Percentiles rank a stretch among this genome's conserved stretches.
phyloP scores from a whole-genome alignment of 1,284 basidiomycete species.

The Pseudozyma hubeiensis region DNA sequence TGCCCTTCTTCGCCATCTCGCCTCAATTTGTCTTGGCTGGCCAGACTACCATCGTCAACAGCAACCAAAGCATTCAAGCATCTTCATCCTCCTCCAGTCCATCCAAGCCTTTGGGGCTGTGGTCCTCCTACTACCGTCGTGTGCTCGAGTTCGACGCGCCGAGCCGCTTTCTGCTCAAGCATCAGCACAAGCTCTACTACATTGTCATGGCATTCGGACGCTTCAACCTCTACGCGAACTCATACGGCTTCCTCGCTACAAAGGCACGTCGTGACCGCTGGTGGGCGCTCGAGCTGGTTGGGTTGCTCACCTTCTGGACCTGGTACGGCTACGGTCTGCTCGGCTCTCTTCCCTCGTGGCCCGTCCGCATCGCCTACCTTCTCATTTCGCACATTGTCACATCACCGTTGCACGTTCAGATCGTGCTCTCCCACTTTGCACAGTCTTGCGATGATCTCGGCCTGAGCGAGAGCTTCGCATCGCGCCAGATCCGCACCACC shows the following conservation, averaged over 20 bases:
- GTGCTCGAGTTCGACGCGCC: slow-evolving; percentile 83
- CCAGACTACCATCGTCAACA: slow-evolving; percentile 36
- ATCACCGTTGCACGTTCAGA: slow-evolving; percentile 81
- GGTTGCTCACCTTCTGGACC: slow-evolving; percentile 80
- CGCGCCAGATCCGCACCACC: slow-evolving; percentile 93
- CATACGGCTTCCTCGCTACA: slow-evolving; percentile 81
- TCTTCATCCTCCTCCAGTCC: background rate
- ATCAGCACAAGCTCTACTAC: slow-evolving; percentile 95
- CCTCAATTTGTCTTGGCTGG: slow-evolving; percentile 75
- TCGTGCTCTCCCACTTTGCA: slow-evolving; percentile 96
- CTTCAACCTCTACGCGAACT: slow-evolving; percentile 93
- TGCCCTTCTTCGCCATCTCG: slow-evolving; percentile 96
- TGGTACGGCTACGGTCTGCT: slow-evolving; percentile 78
- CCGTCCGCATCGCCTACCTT: slow-evolving; percentile 77
- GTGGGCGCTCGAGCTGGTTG: slow-evolving; percentile 74
- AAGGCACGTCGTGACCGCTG: slow-evolving; percentile 69
- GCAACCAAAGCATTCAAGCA: slow-evolving; percentile 1
- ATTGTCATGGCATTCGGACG: slow-evolving; percentile 89
- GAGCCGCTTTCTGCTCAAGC: slow-evolving; percentile 76
- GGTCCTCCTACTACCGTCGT: slow-evolving; percentile 95
- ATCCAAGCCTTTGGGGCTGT: slow-evolving; percentile 71
- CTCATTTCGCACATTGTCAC: slow-evolving; percentile 82
- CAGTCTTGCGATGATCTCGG: slow-evolving; percentile 94
- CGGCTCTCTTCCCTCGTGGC: slow-evolving; percentile 77
- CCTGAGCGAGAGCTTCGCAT: slow-evolving; percentile 88